Conservation (phyloP, 1,284 basidiomycete genomes). For the Phlebopus sp. region DNA sequence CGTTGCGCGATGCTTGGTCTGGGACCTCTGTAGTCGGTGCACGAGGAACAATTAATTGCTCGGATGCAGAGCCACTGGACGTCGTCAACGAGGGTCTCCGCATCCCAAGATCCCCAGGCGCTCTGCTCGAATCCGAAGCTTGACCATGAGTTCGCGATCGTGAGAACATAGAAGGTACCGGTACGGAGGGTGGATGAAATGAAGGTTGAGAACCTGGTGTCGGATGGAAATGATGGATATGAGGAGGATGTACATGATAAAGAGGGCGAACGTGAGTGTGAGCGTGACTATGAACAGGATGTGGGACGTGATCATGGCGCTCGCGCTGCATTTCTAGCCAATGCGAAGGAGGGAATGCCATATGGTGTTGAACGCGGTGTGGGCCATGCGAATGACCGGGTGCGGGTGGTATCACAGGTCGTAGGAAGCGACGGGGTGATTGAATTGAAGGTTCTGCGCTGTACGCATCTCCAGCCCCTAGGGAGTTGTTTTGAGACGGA, state of each 20-base stretch:
- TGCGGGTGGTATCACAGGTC: too few species aligned
- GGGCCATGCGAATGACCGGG: too few species aligned
- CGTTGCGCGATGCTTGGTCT: slow-evolving; percentile 9
- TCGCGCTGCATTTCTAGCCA: not conserved
- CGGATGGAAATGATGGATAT: slow-evolving; percentile 11
- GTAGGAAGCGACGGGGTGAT: too few species aligned
- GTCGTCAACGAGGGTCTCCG: not conserved
- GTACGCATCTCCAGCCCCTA: not conserved
- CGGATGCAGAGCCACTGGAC: not conserved
- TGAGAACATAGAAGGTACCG: slow-evolving; percentile 6
- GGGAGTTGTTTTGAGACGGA: not conserved
- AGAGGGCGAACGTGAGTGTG: not conserved
- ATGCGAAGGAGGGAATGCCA: too few species aligned
- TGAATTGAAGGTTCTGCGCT: too few species aligned
- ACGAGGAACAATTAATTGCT: slow-evolving; percentile 3
- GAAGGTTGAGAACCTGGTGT: slow-evolving; percentile 5
- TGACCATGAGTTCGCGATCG: slow-evolving; percentile 15
- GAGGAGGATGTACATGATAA: slow-evolving; percentile 2
- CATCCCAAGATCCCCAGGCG: slow-evolving; percentile 10
- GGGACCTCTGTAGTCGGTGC: not conserved
- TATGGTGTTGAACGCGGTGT: too few species aligned
- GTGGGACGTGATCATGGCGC: not conserved
- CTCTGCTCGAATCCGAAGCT: slow-evolving; percentile 16
- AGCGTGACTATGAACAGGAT: not conserved
- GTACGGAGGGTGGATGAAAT: slow-evolving; percentile 1